phyloP scores from a whole-genome alignment of 441 rosid species.

The Kokia cookei region DNA sequence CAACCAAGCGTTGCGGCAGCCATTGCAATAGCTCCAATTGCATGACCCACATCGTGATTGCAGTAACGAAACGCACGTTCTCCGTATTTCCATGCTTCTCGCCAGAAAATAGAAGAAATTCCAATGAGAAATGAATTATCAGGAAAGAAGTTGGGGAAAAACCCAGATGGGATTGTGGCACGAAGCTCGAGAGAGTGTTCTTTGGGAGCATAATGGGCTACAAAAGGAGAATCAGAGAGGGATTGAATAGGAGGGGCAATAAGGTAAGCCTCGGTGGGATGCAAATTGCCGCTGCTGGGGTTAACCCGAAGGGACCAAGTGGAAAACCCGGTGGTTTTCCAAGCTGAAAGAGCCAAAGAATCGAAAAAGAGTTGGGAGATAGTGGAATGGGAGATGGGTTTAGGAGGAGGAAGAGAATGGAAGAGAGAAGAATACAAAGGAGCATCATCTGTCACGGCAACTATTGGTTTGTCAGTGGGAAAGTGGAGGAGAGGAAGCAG shows the following conservation, averaged over 20 bases:
- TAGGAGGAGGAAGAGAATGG: conserved; percentile 52
- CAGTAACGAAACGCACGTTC: conserved; percentile 82
- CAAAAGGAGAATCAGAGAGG: conserved; percentile 43
- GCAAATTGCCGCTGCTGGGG: conserved; percentile 92
- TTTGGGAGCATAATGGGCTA: conserved; percentile 78
- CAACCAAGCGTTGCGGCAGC: conserved; percentile 85
- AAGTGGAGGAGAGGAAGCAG: conserved; percentile 48
- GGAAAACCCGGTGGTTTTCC: conserved; percentile 74
- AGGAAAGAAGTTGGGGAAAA: conserved; percentile 43
- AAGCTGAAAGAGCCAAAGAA: conserved; percentile 85
- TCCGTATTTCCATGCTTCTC: conserved; percentile 95
- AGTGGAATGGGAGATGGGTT: conserved; percentile 42
- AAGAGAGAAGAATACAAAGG: conserved; percentile 56
- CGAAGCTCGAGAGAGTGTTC: conserved; percentile 76
- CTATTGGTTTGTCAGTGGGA: conserved; percentile 13
- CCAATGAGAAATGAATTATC: conserved; percentile 55
- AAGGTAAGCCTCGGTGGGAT: conserved; percentile 77
- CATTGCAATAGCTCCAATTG: conserved; percentile 59
- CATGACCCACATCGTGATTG: conserved; percentile 88
- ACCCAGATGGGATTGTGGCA: conserved; percentile 37
- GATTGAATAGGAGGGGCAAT: conserved; percentile 55
- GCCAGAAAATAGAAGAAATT: conserved; percentile 76
- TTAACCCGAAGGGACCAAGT: conserved; percentile 93
- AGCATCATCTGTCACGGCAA: conserved; percentile 3
- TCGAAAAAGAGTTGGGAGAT: conserved; percentile 62